These are phyloP conservation scores for Plasmodium reichenowi DNA, from an alignment of 169 alveolate species.

Conservation along the genomic window DNA sequence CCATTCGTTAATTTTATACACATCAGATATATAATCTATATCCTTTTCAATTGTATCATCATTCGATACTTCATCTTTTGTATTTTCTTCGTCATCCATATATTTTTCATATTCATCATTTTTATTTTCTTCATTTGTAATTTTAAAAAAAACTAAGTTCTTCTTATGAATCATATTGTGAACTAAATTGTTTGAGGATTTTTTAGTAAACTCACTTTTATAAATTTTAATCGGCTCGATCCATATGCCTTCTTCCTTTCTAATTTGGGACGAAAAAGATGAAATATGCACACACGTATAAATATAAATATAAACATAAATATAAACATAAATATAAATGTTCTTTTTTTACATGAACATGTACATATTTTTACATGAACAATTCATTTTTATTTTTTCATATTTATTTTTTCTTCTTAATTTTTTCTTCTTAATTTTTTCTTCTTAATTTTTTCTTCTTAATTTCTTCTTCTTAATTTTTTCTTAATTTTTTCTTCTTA, in stretches of 20 bases:
- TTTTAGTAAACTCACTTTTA: slow-evolving; percentile 29
- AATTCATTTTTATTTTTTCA: not conserved
- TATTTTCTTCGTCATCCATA: not conserved
- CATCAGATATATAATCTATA: not conserved
- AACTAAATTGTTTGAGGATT: not conserved
- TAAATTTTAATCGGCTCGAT: slow-evolving; percentile 31
- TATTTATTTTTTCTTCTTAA: not conserved
- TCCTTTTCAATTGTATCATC: not conserved
- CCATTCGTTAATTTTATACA: not conserved
- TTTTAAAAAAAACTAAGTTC: slow-evolving; percentile 22
- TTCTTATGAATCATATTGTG: slow-evolving; percentile 40
- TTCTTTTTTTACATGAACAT: not conserved
- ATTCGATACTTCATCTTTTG: not conserved
- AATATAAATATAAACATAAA: not conserved
- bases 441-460: not conserved
- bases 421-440: slow-evolving; percentile 8
- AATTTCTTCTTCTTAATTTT: too few relatives aligned
- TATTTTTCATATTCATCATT: not conserved
- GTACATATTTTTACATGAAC: not conserved
- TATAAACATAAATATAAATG: not conserved
- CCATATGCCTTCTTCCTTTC: slow-evolving; percentile 64
- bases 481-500: slow-evolving; percentile 1
- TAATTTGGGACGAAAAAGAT: not conserved
- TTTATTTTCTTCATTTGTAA: slow-evolving; percentile 48
- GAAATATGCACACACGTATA: not conserved